Evolutionary conservation across 108 stramenopile genomes (phyloP), one percentile per base, ranked within the genome.

Genomic region (Cyclotella sp.): DNA sequence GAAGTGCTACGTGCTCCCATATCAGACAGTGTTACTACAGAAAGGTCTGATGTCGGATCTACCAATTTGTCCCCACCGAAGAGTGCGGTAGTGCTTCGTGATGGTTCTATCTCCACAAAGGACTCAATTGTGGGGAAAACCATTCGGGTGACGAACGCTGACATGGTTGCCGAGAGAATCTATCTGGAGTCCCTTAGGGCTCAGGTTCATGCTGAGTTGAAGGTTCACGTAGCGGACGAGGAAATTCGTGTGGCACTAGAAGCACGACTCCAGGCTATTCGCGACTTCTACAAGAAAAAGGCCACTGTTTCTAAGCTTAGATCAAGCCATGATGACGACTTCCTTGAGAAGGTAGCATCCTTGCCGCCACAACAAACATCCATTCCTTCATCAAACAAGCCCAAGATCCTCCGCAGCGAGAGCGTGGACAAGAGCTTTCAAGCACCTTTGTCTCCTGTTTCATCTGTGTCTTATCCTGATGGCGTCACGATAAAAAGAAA

Each of bases 181-280:
- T 78, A 72, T 63, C 45, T 72, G 22, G 77, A 78, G 45, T 78
- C 77, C n/a, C 57, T 78, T n/a, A 47, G 77, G 21, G 77, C 77
- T 28, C 77, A 78, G 29, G 70, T 72, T 19, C 77, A 65, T 30
- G 79, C 79, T 19, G 79, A 80, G 57, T 63, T 80, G 60, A 80
- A 75, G 30, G 74, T 80, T 27, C 74, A 75, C 53, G 68, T 80
- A n/a, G 79, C 79, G 11, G 79, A 80, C 57, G 79, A 80, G 47
- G 79, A 75, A 27, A 75, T 80, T 43, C 63, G 79, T 13, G 43
- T 70, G 29, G 79, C 79, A 6, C 43, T 80, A 10, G 79, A 68
- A 28, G 74, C 58, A 10, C 49, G 79, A 18, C 45, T 75, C 24
- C 22, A 75, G 44, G 79, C 79, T 3, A 75, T 80, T 54, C 67